Percentiles rank a stretch among this genome's conserved stretches.
These are phyloP conservation scores for Speleostelium caveatum DNA, from an alignment of 78 protist genomes.

Conservation along the genomic window DNA sequence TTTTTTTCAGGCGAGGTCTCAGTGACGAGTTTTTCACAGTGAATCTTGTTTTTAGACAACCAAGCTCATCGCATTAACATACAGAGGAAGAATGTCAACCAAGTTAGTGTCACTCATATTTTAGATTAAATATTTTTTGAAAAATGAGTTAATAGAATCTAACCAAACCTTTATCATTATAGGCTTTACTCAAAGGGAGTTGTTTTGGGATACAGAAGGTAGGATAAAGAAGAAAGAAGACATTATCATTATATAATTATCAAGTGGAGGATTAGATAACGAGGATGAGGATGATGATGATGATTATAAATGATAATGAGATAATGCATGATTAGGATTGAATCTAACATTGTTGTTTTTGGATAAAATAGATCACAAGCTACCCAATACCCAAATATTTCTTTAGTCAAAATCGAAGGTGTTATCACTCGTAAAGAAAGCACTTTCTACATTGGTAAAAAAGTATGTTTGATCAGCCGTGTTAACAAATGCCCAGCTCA, in stretches of 20 bases:
- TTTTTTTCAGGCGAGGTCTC: neutral
- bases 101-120: neutral
- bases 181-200: slow-evolving; percentile 87
- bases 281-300: neutral
- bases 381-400: slow-evolving; percentile 89
- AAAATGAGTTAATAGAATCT: neutral
- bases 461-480: slow-evolving; percentile 90
- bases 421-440: slow-evolving; percentile 86
- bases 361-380: slow-evolving; percentile 69
- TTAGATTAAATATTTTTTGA: neutral
- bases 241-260: no score
- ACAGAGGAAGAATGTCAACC: neutral
- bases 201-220: slow-evolving; percentile 86
- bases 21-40: neutral
- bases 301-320: neutral
- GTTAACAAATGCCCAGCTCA: slow-evolving; percentile 71
- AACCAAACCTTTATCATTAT: neutral
- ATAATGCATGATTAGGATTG: neutral
- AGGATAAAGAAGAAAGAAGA: neutral
- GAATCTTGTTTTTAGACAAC: neutral
- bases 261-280: neutral
- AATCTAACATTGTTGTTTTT: neutral
- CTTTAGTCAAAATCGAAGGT: slow-evolving; percentile 93
- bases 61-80: neutral
- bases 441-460: slow-evolving; percentile 95